Evolutionary conservation across 768 basidiomycete genomes (phyloP).

Genomic region (Baorangia bicolor): DNA sequence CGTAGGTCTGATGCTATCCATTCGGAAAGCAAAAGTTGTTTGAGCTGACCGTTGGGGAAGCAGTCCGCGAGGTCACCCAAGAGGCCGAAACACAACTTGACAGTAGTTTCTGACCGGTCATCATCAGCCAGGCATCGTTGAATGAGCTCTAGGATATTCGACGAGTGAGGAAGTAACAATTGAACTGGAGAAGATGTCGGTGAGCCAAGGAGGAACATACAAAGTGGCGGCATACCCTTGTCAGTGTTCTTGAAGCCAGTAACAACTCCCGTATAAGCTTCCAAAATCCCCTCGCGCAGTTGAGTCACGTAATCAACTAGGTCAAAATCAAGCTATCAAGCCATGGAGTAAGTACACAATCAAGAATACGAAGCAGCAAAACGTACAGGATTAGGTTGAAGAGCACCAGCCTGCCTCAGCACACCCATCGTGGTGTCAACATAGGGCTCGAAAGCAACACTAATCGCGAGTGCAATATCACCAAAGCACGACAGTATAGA

Average conservation of each 20-base stretch:
- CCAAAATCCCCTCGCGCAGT: constrained; percentile 92
- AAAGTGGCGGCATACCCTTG: constrained; percentile 48
- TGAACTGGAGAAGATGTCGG: constrained; percentile 3
- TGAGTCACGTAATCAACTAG: constrained; percentile 89
- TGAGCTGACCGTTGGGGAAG: constrained; percentile 79
- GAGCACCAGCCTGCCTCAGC: constrained; percentile 83
- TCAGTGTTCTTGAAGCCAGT: constrained; percentile 84
- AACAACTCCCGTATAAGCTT: constrained; percentile 95
- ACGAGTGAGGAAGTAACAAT: constrained; percentile 64
- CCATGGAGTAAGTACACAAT: not conserved
- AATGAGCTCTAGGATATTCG: constrained; percentile 75
- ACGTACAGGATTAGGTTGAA: constrained; percentile 84
- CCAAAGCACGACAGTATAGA: constrained; percentile 95
- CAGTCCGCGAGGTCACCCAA: constrained; percentile 91
- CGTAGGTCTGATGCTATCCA: constrained; percentile 80
- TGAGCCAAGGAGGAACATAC: not conserved
- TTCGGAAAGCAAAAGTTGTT: constrained; percentile 70
- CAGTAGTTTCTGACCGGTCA: constrained; percentile 75
- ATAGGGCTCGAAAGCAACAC: constrained; percentile 82
- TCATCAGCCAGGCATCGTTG: constrained; percentile 77
- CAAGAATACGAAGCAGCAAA: not conserved
- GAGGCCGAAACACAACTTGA: constrained; percentile 77
- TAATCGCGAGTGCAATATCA: constrained; percentile 93
- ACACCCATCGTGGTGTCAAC: constrained; percentile 89
- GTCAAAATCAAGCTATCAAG: constrained; percentile 72